phyloP scores from a whole-genome alignment of 352 stramenopile species.

The Elongisporangium undulatum region DNA sequence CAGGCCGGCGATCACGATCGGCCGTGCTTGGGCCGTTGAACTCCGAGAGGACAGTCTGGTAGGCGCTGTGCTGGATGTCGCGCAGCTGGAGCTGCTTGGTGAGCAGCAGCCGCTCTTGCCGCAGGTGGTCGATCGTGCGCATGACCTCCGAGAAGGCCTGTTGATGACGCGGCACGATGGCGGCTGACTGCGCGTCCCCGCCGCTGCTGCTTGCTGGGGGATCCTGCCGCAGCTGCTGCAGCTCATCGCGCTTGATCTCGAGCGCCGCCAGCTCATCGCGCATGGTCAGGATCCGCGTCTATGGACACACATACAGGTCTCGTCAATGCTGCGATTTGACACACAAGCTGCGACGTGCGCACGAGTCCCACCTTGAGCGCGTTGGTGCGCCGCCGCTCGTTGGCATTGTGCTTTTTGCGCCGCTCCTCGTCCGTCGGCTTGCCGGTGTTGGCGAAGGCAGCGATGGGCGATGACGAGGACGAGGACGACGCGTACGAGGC shows the following conservation, averaged over 20 bases:
- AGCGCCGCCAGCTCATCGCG: slow-evolving; percentile 43
- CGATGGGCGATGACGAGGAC: neutral
- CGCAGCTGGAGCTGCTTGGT: slow-evolving; percentile 21
- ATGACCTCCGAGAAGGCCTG: slow-evolving; percentile 26
- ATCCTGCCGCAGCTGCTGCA: slow-evolving; percentile 13
- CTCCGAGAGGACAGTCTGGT: slow-evolving; percentile 47
- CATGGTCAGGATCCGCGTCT: slow-evolving; percentile 40
- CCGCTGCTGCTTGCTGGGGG: no score
- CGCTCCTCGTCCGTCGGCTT: slow-evolving; percentile 25
- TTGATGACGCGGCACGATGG: slow-evolving; percentile 10
- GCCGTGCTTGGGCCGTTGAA: slow-evolving; percentile 12
- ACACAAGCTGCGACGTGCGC: neutral
- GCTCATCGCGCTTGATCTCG: slow-evolving; percentile 30
- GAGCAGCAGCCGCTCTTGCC: slow-evolving; percentile 31
- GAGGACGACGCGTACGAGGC: neutral
- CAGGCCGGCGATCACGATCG: neutral
- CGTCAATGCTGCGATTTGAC: neutral
- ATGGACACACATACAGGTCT: neutral
- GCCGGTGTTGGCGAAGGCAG: neutral
- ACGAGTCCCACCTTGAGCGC: slow-evolving; percentile 25
- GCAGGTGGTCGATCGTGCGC: slow-evolving; percentile 40
- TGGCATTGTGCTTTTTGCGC: slow-evolving; percentile 51
- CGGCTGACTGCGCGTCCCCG: neutral
- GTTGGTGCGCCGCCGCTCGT: slow-evolving; percentile 53
- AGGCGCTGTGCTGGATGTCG: slow-evolving; percentile 56